Base-by-base conservation (phyloP, 2,329 filamentous ascomycete species). In the Xylariaceae sp. region DNA sequence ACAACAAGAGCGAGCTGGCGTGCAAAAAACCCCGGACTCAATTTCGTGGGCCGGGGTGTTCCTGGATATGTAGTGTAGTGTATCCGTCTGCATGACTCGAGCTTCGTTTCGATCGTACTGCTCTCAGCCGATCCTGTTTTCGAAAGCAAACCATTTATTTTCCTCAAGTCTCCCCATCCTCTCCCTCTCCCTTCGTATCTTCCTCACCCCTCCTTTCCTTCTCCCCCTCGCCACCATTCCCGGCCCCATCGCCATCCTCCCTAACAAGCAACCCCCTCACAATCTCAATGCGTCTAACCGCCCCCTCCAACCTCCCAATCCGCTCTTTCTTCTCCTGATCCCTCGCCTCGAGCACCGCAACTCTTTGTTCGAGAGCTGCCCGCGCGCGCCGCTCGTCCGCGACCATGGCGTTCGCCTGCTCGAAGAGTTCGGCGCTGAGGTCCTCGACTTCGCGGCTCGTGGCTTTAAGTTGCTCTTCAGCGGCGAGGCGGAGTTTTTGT, bases 331-430 rank as follows among this genome's bases (percentile, higher is more conserved):
- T 88, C 54, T 90, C 86, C 38, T 63, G 67, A 48, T 92, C 88
- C 49, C 86, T 72, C 56, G 74, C 69, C 68, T 91, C 86, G 19
- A 93, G 67, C 57, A 82, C 72, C 47, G 72, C 76, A 6, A 93
- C 76, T 32, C 85, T 71, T 62, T 85, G 81, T 67, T 90, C 85
- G 20, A 93, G 73, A 59, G 76, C 79, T 5, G 85, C 85, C 47
- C 86, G 71, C 25, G 84, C 85, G 45, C 80, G 76, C 35, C 88
- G 72, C 71, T 93, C 88, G 16, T 77, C 73, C 2, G 88, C 86
- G 17, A 93, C 88, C 88, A 93, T 93, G 67, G 90, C 82, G 64
- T 93, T 93, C 41, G 88, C 88, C 69, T 91, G 83, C 68, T 87
- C 82, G 64, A 93, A 93, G 43, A 93, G 69, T 40, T 77, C 78